phyloP scores from a whole-genome alignment of 805 yeast genomes.

The Starmerella floricola region DNA sequence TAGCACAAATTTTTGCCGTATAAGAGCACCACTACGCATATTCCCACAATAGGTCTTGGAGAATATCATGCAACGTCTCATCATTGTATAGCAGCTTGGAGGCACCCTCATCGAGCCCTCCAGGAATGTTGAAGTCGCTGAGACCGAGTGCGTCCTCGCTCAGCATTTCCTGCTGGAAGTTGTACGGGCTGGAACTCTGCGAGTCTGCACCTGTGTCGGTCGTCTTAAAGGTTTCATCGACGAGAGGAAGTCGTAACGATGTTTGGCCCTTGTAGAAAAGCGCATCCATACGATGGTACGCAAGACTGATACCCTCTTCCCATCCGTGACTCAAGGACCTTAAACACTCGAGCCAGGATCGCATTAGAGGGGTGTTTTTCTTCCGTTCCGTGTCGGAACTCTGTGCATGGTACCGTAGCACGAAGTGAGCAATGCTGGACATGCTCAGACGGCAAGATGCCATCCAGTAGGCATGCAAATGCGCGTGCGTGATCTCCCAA shows the following conservation, averaged over 20 bases:
- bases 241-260: conserved; percentile 5
- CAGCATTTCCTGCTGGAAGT: too few species aligned
- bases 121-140: conserved; percentile 6
- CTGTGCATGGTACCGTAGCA: conserved; percentile 28
- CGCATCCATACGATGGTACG: conserved; percentile 27
- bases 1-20: not conserved
- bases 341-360: conserved; percentile 28
- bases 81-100: conserved; percentile 2
- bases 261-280: conserved; percentile 27
- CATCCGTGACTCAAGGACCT: conserved; percentile 28
- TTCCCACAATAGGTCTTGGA: conserved; percentile 13
- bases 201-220: not conserved
- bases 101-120: not conserved
- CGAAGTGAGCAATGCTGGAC: conserved; percentile 28
- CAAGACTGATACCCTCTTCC: conserved; percentile 31
- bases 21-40: too few species aligned
- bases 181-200: not conserved
- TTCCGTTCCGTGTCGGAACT: conserved; percentile 23
- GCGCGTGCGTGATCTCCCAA: conserved; percentile 27
- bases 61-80: conserved; percentile 14
- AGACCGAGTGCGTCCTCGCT: conserved; percentile 13
- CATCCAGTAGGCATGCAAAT: conserved; percentile 30
- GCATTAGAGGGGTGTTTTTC: conserved; percentile 23
- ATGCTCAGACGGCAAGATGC: conserved; percentile 26
- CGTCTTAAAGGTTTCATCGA: conserved; percentile 1